Evolutionary conservation across 2,329 filamentous ascomycete species (phyloP), one percentile per base, ranked within the genome.

Genomic region (Nemania abortiva): DNA sequence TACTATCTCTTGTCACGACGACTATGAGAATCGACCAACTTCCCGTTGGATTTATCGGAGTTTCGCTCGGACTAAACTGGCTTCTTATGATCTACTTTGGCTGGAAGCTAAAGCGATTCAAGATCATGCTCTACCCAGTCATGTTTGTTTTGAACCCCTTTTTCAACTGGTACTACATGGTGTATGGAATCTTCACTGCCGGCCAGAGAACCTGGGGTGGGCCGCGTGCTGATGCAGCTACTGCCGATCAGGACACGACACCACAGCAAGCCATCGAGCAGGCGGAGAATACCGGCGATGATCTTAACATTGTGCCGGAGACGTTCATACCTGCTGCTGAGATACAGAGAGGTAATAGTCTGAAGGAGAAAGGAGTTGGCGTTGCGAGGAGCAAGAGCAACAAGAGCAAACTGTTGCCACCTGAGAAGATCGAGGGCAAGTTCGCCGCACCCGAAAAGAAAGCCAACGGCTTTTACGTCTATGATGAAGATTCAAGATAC

Each of bases 151-250:
- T 98, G 71, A 98, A 98, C 77, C 95, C 96, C 0, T 97, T 98
- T 78, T 95, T 98, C 86, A 98, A 98, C 81, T 98, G 95, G 95
- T 88, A 94, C 67, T 98, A 98, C 83, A 97, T 98, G 92, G 92
- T 97, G 2, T 97, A 98, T 79, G 95, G 94, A 53, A 97, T 97
- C 74, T 96, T 97, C 81, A 98, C 95, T 0, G 94, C 95, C 34
- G 94, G 95, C 22, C 94, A 97, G 79, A 88, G 95, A 72, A 98
- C 95, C 1, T 99, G 96, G 95, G 95, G 95, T 73, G 95, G 95
- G 0, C 96, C 95, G 11, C 89, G 95, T 76, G 94, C 94, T 1
- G 95, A 98, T 80, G 95, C 95, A 0, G 93, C 92, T 34, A 86
- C 90, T 49, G 95, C 95, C 2, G 92, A 97, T 78, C 84, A 86